Percentiles rank a stretch among this genome's conserved stretches.
phyloP scores from a whole-genome alignment of 306 rosid genomes.

The Ochetophila trinervis region DNA sequence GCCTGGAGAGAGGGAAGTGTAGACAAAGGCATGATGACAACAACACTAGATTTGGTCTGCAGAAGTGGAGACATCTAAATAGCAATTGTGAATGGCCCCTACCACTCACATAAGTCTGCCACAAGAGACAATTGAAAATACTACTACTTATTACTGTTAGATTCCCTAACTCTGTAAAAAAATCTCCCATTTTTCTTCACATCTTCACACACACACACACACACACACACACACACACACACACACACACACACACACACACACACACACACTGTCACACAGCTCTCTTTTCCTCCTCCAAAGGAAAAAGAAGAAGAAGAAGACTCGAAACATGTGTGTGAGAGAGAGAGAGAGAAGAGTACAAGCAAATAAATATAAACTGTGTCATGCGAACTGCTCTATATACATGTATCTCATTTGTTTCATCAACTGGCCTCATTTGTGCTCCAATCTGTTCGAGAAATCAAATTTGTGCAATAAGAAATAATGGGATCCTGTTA shows the following conservation, averaged over 20 bases:
- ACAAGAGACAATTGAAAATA: constrained; percentile 26
- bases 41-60: constrained; percentile 44
- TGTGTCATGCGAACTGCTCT: background rate
- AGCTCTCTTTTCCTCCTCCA: background rate
- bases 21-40: constrained; percentile 37
- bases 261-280: background rate
- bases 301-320: too few species aligned
- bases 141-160: constrained; percentile 16
- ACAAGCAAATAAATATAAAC: background rate
- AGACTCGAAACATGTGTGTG: background rate
- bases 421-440: constrained; percentile 1
- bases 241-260: background rate
- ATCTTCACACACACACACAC: background rate
- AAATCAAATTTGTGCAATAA: too few species aligned
- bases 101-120: constrained; percentile 25
- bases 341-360: too few species aligned
- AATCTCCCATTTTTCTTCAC: background rate
- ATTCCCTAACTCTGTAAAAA: constrained; percentile 6
- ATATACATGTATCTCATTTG: constrained; percentile 4
- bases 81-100: constrained; percentile 36
- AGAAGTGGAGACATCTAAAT: constrained; percentile 19
- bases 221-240: background rate
- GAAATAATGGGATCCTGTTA: too few species aligned
- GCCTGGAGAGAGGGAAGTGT: constrained; percentile 3
- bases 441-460: too few species aligned